Conservation (phyloP, 331 rosid species). For the Malus hybrid region DNA sequence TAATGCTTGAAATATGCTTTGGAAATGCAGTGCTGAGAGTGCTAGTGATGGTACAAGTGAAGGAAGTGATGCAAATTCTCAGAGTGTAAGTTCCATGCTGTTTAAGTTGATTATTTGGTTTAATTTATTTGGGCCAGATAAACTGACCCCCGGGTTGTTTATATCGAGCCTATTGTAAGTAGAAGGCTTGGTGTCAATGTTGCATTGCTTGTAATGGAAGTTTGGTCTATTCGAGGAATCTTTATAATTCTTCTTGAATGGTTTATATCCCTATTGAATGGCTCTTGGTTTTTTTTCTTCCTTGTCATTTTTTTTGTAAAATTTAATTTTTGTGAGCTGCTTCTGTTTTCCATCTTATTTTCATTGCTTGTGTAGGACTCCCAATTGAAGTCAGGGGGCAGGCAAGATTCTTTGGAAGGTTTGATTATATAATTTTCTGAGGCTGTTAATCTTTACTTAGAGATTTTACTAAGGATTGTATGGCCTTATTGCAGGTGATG, state of each 20-base stretch:
- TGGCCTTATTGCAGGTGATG: slow-evolving; percentile 43
- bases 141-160: background rate
- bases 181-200: background rate
- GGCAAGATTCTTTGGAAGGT: slow-evolving; percentile 92
- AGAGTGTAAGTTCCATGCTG: slow-evolving; percentile 58
- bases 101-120: background rate
- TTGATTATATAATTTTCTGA: slow-evolving; percentile 21
- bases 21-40: slow-evolving; percentile 84
- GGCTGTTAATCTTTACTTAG: slow-evolving; percentile 7
- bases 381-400: slow-evolving; percentile 69
- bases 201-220: background rate
- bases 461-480: slow-evolving; percentile 7
- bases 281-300: background rate
- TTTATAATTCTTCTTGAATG: background rate
- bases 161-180: background rate
- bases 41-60: slow-evolving; percentile 90
- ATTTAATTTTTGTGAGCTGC: background rate
- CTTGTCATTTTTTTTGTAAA: background rate
- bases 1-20: slow-evolving; percentile 27
- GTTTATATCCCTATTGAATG: background rate
- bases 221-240: background rate
- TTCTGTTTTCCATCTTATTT: slow-evolving; percentile 6
- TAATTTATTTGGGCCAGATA: background rate
- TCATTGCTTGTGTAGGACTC: slow-evolving; percentile 56
- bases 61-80: slow-evolving; percentile 88